These are phyloP conservation scores for Larix sibirica DNA, from an alignment of 83 land plant genomes.

Conservation along the genomic window DNA sequence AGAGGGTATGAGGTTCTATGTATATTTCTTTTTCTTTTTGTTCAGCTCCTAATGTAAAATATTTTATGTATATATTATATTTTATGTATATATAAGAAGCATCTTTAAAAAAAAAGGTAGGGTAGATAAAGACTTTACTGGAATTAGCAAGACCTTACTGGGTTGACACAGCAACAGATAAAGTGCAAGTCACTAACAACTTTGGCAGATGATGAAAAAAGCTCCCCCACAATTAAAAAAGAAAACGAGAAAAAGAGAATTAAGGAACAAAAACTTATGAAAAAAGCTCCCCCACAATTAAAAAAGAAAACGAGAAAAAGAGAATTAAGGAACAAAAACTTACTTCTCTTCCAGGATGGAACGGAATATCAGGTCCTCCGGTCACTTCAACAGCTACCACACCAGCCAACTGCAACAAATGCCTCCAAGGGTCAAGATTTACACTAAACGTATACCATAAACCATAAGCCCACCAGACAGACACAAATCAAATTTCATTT, in stretches of 20 bases:
- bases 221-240: too few relatives aligned
- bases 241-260: too few relatives aligned
- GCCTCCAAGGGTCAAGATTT: not conserved
- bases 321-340: not conserved
- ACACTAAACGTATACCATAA: not conserved
- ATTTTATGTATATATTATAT: too few relatives aligned
- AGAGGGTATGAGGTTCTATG: too few relatives aligned
- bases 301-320: too few relatives aligned
- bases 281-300: not conserved
- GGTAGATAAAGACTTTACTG: not conserved
- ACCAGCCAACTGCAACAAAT: conserved; percentile 44
- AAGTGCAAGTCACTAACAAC: not conserved
- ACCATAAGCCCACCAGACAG: not conserved
- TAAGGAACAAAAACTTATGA: too few relatives aligned
- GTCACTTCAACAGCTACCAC: conserved; percentile 63
- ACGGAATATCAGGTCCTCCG: conserved; percentile 54
- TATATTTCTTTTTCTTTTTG: too few relatives aligned
- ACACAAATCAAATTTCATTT: not conserved
- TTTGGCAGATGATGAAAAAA: not conserved
- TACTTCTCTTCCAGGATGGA: conserved; percentile 54
- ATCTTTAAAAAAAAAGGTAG: too few relatives aligned
- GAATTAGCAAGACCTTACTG: not conserved
- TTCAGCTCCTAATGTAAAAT: too few relatives aligned
- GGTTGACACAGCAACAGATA: not conserved
- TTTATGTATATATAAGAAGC: too few relatives aligned